Conservation (phyloP, 179 eudicot species). For the Spinacia oleracea region DNA sequence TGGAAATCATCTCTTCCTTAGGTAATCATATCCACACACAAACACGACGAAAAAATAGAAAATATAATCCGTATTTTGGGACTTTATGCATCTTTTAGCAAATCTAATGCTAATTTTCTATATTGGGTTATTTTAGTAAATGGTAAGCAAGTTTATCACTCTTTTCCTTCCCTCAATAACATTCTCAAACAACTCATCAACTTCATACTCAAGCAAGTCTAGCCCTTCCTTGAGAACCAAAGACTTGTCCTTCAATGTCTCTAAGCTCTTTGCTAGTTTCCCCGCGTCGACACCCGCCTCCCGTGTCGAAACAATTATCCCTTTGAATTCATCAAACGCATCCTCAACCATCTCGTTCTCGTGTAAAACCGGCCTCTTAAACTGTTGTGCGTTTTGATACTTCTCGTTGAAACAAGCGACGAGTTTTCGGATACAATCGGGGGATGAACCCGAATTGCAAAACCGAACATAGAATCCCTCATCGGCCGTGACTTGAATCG, state of each 20-base stretch:
- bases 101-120: slow-evolving; percentile 11
- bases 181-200: slow-evolving; percentile 45
- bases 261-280: slow-evolving; percentile 12
- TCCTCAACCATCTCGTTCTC: slow-evolving; percentile 38
- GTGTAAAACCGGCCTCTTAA: slow-evolving; percentile 23
- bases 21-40: slow-evolving; percentile 23
- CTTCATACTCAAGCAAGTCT: slow-evolving; percentile 36
- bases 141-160: slow-evolving; percentile 28
- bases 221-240: slow-evolving; percentile 39
- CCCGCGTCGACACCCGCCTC: slow-evolving; percentile 12
- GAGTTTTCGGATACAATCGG: slow-evolving; percentile 29
- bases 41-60: neutral
- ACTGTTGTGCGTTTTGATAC: neutral
- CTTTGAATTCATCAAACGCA: slow-evolving; percentile 27
- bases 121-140: slow-evolving; percentile 13
- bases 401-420: slow-evolving; percentile 21
- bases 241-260: slow-evolving; percentile 33
- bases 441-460: slow-evolving; percentile 22
- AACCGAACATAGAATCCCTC: slow-evolving; percentile 16
- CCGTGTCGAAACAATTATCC: neutral
- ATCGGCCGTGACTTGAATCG: slow-evolving; percentile 20
- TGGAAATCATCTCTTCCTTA: slow-evolving; percentile 23
- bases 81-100: neutral
- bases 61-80: neutral
- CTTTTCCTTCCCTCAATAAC: slow-evolving; percentile 39